Evolutionary conservation across 805 yeast genomes (phyloP).

Genomic region (Candida suzukii): DNA sequence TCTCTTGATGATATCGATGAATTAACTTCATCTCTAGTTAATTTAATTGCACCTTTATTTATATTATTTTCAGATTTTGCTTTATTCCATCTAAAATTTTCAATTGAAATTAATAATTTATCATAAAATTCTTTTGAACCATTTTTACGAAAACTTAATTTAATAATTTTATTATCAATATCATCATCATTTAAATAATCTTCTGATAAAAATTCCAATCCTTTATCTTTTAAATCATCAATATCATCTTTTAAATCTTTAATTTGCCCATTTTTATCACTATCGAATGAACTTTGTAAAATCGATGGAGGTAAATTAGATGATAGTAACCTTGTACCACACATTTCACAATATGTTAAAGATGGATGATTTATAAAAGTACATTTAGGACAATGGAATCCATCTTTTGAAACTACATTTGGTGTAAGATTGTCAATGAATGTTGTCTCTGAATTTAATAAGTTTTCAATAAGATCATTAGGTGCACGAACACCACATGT

Average conservation of each 20-base stretch:
- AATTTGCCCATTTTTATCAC: too few relatives aligned
- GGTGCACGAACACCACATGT: constrained; percentile 57
- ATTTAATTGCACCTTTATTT: constrained; percentile 30
- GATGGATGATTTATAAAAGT: constrained; percentile 80
- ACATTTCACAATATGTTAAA: constrained; percentile 74
- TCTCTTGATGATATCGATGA: constrained; percentile 1
- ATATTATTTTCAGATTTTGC: constrained; percentile 15
- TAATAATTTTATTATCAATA: constrained; percentile 33
- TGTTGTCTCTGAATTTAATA: constrained; percentile 3
- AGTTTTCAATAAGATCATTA: constrained; percentile 24
- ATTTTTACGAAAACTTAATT: constrained; percentile 68
- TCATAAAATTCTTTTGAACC: constrained; percentile 53
- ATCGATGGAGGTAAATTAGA: constrained; percentile 12
- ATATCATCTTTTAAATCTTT: neutral
- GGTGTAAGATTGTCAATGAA: neutral
- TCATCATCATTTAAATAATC: constrained; percentile 7
- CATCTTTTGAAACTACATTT: constrained; percentile 11
- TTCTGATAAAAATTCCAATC: constrained; percentile 8
- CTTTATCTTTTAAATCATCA: neutral
- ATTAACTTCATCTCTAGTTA: neutral
- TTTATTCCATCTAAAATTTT: constrained; percentile 41
- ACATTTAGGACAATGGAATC: constrained; percentile 38
- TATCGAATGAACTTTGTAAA: neutral
- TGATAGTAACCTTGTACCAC: constrained; percentile 54
- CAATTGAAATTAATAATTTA: constrained; percentile 37